phyloP scores from a whole-genome alignment of 2,329 filamentous ascomycete genomes.

The Aplosporella prunicola region DNA sequence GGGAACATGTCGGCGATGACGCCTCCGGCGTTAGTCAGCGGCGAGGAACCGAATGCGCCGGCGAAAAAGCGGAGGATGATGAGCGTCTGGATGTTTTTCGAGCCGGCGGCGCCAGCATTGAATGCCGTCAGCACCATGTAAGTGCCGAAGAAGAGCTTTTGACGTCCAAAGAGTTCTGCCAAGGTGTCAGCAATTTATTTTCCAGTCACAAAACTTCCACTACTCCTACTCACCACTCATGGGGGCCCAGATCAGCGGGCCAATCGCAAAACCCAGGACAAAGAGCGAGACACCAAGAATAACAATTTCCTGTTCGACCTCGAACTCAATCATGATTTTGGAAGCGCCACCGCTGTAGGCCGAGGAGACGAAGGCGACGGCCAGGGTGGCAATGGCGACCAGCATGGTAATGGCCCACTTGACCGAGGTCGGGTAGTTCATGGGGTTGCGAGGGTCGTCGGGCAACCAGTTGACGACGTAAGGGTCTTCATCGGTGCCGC shows the following conservation, averaged over 20 bases:
- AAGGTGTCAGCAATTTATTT: slow-evolving; percentile 1
- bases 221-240: slow-evolving; percentile 11
- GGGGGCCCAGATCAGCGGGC: slow-evolving; percentile 55
- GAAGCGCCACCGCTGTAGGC: slow-evolving; percentile 53
- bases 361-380: slow-evolving; percentile 59
- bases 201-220: not conserved
- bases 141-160: slow-evolving; percentile 28
- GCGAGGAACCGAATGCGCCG: slow-evolving; percentile 34
- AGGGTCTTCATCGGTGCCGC: slow-evolving; percentile 57
- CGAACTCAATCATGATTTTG: slow-evolving; percentile 48
- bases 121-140: slow-evolving; percentile 30
- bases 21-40: slow-evolving; percentile 38
- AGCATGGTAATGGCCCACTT: slow-evolving; percentile 59
- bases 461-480: slow-evolving; percentile 60
- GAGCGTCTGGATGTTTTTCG: slow-evolving; percentile 35
- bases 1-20: slow-evolving; percentile 40
- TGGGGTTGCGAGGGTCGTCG: slow-evolving; percentile 57
- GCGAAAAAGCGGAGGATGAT: slow-evolving; percentile 39
- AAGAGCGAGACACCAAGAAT: slow-evolving; percentile 57
- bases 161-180: slow-evolving; percentile 48
- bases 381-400: slow-evolving; percentile 57
- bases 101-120: slow-evolving; percentile 34
- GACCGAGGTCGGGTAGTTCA: slow-evolving; percentile 45
- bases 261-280: slow-evolving; percentile 51
- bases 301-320: slow-evolving; percentile 42